A percentile compares a stretch with the other conserved stretches of the same genome.
These are phyloP conservation scores for Scheffersomyces spartinae DNA, from an alignment of 805 yeast species.

Conservation along the genomic window DNA sequence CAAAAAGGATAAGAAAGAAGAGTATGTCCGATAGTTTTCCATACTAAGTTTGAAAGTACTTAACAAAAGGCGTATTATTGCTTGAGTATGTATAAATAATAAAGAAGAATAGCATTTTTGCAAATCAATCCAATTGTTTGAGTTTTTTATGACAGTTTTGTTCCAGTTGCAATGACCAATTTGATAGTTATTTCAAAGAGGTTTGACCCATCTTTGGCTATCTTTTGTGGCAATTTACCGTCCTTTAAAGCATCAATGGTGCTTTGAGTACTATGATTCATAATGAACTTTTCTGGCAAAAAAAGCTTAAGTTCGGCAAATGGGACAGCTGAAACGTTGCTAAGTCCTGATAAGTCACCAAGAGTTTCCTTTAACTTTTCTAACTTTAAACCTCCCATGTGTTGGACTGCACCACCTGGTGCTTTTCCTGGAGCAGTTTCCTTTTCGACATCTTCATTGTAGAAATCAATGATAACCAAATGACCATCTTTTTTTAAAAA, in stretches of 20 bases:
- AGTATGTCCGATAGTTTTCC: neutral
- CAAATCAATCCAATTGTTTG: neutral
- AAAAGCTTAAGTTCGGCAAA: slow-evolving; percentile 11
- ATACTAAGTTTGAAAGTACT: neutral
- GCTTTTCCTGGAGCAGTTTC: slow-evolving; percentile 1
- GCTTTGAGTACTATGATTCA: slow-evolving; percentile 11
- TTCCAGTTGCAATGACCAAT: slow-evolving; percentile 13
- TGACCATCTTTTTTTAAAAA: slow-evolving; percentile 23
- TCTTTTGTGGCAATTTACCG: slow-evolving; percentile 8
- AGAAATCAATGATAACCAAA: slow-evolving; percentile 26
- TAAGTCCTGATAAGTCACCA: slow-evolving; percentile 9
- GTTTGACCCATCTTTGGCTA: slow-evolving; percentile 3
- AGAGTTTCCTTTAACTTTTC: slow-evolving; percentile 12
- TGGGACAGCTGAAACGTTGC: slow-evolving; percentile 12
- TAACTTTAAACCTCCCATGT: slow-evolving; percentile 22
- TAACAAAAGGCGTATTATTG: neutral
- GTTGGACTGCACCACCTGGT: slow-evolving; percentile 10
- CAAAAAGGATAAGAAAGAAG: too few species aligned
- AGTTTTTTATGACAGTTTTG: neutral
- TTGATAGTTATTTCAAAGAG: slow-evolving; percentile 11
- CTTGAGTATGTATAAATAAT: neutral
- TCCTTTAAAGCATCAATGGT: slow-evolving; percentile 6
- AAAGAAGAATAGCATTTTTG: neutral
- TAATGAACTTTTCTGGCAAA: slow-evolving; percentile 14
- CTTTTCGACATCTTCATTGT: slow-evolving; percentile 19